Percentiles rank a stretch among this genome's conserved stretches.
phyloP scores from a whole-genome alignment of 169 alveolate genomes.

The Plasmodium billcollinsi region DNA sequence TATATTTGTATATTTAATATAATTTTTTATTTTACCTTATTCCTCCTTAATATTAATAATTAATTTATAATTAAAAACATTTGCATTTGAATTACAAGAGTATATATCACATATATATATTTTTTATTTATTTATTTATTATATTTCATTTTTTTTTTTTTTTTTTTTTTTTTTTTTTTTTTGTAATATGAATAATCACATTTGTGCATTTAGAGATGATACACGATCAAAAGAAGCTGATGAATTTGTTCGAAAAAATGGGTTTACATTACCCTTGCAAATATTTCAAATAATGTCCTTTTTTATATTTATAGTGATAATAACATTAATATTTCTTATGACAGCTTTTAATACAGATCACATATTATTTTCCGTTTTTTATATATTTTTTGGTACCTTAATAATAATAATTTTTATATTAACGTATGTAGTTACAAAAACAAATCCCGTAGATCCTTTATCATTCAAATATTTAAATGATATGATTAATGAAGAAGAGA shows the following conservation, averaged over 20 bases:
- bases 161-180: constrained; percentile 10
- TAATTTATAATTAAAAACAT: too few relatives aligned
- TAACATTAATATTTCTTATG: constrained; percentile 59
- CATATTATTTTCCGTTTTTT: constrained; percentile 20
- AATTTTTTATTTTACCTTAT: too few relatives aligned
- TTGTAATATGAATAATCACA: constrained; percentile 44
- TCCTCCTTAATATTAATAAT: too few relatives aligned
- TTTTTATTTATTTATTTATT: too few relatives aligned
- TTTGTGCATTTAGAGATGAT: constrained; percentile 65
- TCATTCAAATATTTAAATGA: constrained; percentile 77
- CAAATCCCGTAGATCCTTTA: constrained; percentile 85
- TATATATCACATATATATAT: too few relatives aligned
- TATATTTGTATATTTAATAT: too few relatives aligned
- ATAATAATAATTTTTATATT: constrained; percentile 46
- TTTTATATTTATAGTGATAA: constrained; percentile 48
- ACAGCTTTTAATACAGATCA: constrained; percentile 67
- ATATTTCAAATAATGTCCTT: constrained; percentile 80
- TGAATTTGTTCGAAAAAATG: constrained; percentile 80
- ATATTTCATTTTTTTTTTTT: neutral
- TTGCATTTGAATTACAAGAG: too few relatives aligned
- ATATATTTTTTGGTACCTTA: constrained; percentile 53
- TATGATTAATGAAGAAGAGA: constrained; percentile 33
- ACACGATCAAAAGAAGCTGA: constrained; percentile 73
- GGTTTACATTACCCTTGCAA: constrained; percentile 83
- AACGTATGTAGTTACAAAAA: constrained; percentile 78